Percentiles rank a stretch among this genome's conserved stretches.
These are phyloP conservation scores for Chaetomiaceae sp. DNA, from an alignment of 2,329 filamentous ascomycete genomes.

Conservation along the genomic window DNA sequence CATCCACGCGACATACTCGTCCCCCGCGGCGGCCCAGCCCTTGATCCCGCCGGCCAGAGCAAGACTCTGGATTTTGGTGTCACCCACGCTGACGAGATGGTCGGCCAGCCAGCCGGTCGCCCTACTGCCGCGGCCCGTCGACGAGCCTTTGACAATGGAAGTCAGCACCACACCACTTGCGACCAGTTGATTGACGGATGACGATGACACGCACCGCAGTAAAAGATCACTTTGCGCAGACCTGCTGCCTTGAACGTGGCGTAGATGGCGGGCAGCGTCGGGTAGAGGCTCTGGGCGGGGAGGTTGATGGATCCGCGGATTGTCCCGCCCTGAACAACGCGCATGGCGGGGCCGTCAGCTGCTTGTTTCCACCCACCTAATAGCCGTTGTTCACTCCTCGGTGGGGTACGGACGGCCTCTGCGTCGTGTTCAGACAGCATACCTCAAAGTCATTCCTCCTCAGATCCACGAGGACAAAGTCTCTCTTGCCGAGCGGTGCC, in stretches of 20 bases:
- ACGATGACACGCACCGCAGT: slow-evolving; percentile 36
- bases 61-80: slow-evolving; percentile 40
- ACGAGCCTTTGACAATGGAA: slow-evolving; percentile 40
- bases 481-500: slow-evolving; percentile 13
- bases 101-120: slow-evolving; percentile 51
- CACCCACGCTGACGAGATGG: slow-evolving; percentile 37
- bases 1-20: slow-evolving; percentile 42
- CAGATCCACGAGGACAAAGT: slow-evolving; percentile 36
- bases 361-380: too few relatives aligned
- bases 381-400: too few relatives aligned
- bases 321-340: slow-evolving; percentile 48
- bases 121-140: slow-evolving; percentile 46
- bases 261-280: slow-evolving; percentile 38
- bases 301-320: slow-evolving; percentile 49
- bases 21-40: slow-evolving; percentile 45
- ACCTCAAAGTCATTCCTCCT: slow-evolving; percentile 39
- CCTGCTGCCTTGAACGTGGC: slow-evolving; percentile 37
- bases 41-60: slow-evolving; percentile 47
- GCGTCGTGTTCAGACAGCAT: slow-evolving; percentile 5
- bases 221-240: slow-evolving; percentile 39
- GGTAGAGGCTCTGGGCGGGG: slow-evolving; percentile 41
- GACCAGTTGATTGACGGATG: neutral
- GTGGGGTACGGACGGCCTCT: too few relatives aligned
- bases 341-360: too few relatives aligned
- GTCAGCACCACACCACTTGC: neutral